A percentile compares a stretch with the other conserved stretches of the same genome.
Conservation (phyloP, 495 filamentous ascomycete genomes). For the Annulohypoxylon stygium region DNA sequence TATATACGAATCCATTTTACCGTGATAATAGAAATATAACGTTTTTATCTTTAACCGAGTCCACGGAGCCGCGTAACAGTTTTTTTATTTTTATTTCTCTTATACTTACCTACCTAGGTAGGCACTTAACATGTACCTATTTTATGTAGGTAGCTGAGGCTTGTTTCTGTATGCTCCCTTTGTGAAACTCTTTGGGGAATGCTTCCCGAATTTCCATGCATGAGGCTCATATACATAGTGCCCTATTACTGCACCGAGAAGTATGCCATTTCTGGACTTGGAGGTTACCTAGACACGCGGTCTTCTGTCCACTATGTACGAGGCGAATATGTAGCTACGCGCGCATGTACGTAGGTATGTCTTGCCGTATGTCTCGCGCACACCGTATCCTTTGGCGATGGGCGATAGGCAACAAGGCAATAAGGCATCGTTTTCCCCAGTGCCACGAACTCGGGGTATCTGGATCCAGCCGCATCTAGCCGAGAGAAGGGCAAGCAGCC, state of each 20-base stretch:
- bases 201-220: constrained; percentile 48
- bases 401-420: neutral
- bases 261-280: constrained; percentile 29
- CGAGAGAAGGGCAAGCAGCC: constrained; percentile 12
- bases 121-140: too few relatives aligned
- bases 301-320: neutral
- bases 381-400: constrained; percentile 10
- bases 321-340: constrained; percentile 3
- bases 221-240: constrained; percentile 29
- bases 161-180: neutral
- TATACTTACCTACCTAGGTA: neutral
- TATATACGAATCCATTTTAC: constrained; percentile 19
- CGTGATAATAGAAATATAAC: constrained; percentile 11
- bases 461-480: constrained; percentile 41
- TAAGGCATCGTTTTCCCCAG: constrained; percentile 14
- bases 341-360: constrained; percentile 19
- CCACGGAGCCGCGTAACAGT: constrained; percentile 14
- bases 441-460: constrained; percentile 28
- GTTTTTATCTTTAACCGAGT: constrained; percentile 19
- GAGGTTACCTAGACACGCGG: constrained; percentile 22
- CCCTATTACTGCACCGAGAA: constrained; percentile 20
- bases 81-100: neutral
- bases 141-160: too few relatives aligned
- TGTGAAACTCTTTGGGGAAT: constrained; percentile 29
- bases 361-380: constrained; percentile 37